Evolutionary conservation across 164 flowering plant species (phyloP).

Genomic region (Vitis rupestris): DNA sequence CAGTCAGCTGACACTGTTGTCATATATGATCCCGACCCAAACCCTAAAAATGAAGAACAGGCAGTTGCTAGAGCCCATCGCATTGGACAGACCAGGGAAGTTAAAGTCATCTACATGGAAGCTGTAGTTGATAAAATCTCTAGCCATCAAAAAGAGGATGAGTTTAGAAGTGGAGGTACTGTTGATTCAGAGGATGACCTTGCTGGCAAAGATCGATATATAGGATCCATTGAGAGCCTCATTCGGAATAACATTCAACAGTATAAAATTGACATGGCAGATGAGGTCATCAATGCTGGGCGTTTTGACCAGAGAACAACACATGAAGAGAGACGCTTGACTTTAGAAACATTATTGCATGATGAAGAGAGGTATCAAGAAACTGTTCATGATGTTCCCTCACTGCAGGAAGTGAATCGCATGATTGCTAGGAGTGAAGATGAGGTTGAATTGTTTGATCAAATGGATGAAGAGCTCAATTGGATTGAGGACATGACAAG

Average conservation of each 20-base stretch:
- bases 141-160: slow-evolving; percentile 92
- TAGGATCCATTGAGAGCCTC: slow-evolving; percentile 97
- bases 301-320: slow-evolving; percentile 99
- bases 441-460: slow-evolving; percentile 93
- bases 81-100: slow-evolving; percentile 96
- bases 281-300: slow-evolving; percentile 99
- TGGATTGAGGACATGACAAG: slow-evolving; percentile 86
- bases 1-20: slow-evolving; percentile 97
- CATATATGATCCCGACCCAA: slow-evolving; percentile 98
- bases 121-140: slow-evolving; percentile 92
- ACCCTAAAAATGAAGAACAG: slow-evolving; percentile 98
- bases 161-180: slow-evolving; percentile 66
- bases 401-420: slow-evolving; percentile 91
- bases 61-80: slow-evolving; percentile 99
- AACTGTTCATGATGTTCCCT: slow-evolving; percentile 92
- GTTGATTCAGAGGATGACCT: slow-evolving; percentile 96
- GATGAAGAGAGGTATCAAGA: slow-evolving; percentile 98
- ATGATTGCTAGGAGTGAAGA: slow-evolving; percentile 97
- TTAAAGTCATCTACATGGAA: slow-evolving; percentile 95
- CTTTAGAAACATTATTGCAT: slow-evolving; percentile 88
- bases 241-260: slow-evolving; percentile 97
- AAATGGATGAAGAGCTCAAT: slow-evolving; percentile 95
- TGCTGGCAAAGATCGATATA: slow-evolving; percentile 95
- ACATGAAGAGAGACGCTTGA: slow-evolving; percentile 94
- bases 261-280: slow-evolving; percentile 99